Percentiles rank a stretch among this genome's conserved stretches.
These are phyloP conservation scores for Monosporozyma unispora DNA, from an alignment of 805 yeast genomes.

Conservation along the genomic window DNA sequence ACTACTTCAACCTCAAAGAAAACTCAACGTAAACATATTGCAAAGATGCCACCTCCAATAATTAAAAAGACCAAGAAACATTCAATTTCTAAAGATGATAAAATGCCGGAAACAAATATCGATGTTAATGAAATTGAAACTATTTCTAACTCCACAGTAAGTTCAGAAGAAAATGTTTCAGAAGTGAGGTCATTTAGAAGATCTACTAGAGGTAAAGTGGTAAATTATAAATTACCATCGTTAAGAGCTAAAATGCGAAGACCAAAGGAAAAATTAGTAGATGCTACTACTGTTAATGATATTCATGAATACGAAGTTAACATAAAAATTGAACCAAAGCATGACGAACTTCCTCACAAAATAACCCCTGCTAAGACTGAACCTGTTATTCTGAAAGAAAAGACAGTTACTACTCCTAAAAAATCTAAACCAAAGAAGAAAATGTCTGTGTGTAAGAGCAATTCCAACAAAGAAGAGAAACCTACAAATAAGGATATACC, in stretches of 20 bases:
- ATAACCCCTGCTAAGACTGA: neutral
- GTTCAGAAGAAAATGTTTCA: constrained; percentile 10
- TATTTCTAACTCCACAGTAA: constrained; percentile 11
- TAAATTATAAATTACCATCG: constrained; percentile 63
- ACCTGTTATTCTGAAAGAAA: neutral
- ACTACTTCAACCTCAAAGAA: constrained; percentile 17
- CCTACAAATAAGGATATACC: neutral
- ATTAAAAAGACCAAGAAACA: constrained; percentile 17
- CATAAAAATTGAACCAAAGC: constrained; percentile 1
- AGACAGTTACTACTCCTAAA: neutral
- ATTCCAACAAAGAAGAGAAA: neutral
- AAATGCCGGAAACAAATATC: constrained; percentile 28
- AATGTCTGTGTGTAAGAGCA: too few species aligned
- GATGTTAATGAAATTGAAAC: constrained; percentile 8
- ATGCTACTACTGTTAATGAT: constrained; percentile 42
- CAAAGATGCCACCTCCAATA: constrained; percentile 25
- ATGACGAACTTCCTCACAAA: neutral
- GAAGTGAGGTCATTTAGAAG: constrained; percentile 24
- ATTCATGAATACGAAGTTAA: constrained; percentile 29
- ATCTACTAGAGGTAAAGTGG: constrained; percentile 45
- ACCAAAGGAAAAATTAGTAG: constrained; percentile 47
- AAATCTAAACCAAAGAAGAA: neutral
- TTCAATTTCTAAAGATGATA: constrained; percentile 29
- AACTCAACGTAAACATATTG: constrained; percentile 18
- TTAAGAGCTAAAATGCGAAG: constrained; percentile 62